phyloP scores from a whole-genome alignment of 2,329 filamentous ascomycete genomes.

The Harringtonia lauricola region DNA sequence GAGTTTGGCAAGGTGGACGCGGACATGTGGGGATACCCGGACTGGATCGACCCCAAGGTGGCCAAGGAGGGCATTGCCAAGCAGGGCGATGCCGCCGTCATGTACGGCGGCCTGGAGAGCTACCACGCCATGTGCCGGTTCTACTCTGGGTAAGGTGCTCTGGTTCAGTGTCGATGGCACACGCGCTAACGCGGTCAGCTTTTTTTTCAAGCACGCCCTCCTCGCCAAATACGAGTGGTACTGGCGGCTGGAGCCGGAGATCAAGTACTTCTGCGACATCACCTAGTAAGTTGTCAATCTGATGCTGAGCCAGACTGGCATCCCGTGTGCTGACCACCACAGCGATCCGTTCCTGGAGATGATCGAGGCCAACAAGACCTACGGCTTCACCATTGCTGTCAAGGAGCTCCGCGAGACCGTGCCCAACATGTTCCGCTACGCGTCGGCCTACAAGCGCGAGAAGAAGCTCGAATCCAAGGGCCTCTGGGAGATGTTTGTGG shows the following conservation, averaged over 20 bases:
- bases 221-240: slow-evolving; percentile 99
- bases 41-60: slow-evolving; percentile 90
- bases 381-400: slow-evolving; percentile 96
- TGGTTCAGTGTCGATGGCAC: too few relatives aligned
- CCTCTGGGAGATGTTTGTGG: slow-evolving; percentile 97
- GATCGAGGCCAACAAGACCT: slow-evolving; percentile 91
- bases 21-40: slow-evolving; percentile 91
- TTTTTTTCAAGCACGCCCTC: slow-evolving; percentile 95
- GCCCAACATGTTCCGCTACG: slow-evolving; percentile 96
- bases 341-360: slow-evolving; percentile 94
- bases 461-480: slow-evolving; percentile 87
- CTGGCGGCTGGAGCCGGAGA: slow-evolving; percentile 97
- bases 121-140: slow-evolving; percentile 99
- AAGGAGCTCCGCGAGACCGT: slow-evolving; percentile 97
- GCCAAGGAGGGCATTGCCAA: slow-evolving; percentile 93
- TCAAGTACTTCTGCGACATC: slow-evolving; percentile 99
- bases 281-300: slow-evolving; percentile 92
- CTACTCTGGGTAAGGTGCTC: slow-evolving; percentile 71
- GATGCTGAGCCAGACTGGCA: too few relatives aligned
- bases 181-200: slow-evolving; percentile 31
- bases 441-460: slow-evolving; percentile 90
- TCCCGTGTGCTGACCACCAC: slow-evolving; percentile 4
- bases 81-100: slow-evolving; percentile 93
- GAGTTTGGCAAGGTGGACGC: slow-evolving; percentile 92
- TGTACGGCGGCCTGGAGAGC: slow-evolving; percentile 98